These are phyloP conservation scores for Fusarium ambrosium DNA, from an alignment of 2,329 filamentous ascomycete genomes.

Conservation along the genomic window DNA sequence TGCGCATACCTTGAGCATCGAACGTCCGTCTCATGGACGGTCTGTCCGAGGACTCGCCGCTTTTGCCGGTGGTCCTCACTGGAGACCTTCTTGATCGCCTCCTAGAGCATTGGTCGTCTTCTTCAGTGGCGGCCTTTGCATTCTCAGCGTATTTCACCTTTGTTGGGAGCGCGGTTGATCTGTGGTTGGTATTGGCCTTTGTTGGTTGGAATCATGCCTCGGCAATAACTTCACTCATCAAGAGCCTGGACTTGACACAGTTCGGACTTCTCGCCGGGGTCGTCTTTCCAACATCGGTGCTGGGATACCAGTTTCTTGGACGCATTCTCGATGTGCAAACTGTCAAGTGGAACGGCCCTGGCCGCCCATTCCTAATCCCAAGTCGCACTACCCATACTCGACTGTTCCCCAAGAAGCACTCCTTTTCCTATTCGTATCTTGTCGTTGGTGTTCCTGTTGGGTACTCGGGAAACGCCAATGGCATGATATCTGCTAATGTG, in stretches of 20 bases:
- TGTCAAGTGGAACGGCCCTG: slow-evolving; percentile 14
- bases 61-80: slow-evolving; percentile 33
- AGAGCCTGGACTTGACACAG: slow-evolving; percentile 8
- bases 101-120: neutral
- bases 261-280: slow-evolving; percentile 6
- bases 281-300: neutral
- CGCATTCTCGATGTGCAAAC: neutral
- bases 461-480: slow-evolving; percentile 68
- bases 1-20: slow-evolving; percentile 22
- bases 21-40: slow-evolving; percentile 44
- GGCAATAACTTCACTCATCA: slow-evolving; percentile 8
- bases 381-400: slow-evolving; percentile 75
- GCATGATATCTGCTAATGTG: slow-evolving; percentile 65
- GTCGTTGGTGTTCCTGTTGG: slow-evolving; percentile 76
- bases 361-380: slow-evolving; percentile 70
- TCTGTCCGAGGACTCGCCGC: slow-evolving; percentile 43
- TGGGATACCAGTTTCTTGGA: slow-evolving; percentile 2
- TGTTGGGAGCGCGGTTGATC: slow-evolving; percentile 42
- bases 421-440: slow-evolving; percentile 79
- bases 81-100: slow-evolving; percentile 40
- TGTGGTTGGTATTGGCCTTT: slow-evolving; percentile 43
- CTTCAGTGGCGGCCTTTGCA: neutral
- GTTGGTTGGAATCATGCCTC: slow-evolving; percentile 33
- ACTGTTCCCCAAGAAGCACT: slow-evolving; percentile 76
- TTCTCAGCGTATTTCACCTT: slow-evolving; percentile 35